Base-by-base conservation (phyloP, 2,329 filamentous ascomycete species). In the Grosmannia serpens region DNA sequence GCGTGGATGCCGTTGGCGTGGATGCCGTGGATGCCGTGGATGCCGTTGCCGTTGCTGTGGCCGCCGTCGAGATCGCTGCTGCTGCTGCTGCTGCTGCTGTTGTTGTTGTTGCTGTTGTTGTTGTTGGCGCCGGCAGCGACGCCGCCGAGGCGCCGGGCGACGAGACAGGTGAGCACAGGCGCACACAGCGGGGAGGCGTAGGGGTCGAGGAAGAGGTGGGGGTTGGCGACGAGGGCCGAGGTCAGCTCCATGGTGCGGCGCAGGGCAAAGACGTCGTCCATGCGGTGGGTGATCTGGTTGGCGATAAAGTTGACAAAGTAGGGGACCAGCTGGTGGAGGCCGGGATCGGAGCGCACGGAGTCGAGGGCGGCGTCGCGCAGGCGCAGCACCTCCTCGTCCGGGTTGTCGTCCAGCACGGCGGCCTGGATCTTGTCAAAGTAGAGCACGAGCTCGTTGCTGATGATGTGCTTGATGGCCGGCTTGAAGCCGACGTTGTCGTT, bases 231-330 rank as follows among this genome's bases (percentile, higher is more conserved):
- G 55, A 99, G 77, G 2, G 92, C 89, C 55, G 88, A 83, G 1
- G 89, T 86, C 61, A 97, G 83, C 67, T 91, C 86, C 87, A 99
- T 92, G 83, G 95, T 94, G 70, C 95, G 90, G 24, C 85, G 86
- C 26, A 99, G 78, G 6, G 91, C 84, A 69, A 96, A 96, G 2
- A 91, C 81, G 70, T 95, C 89, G 73, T 95, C 91, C 63, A 96
- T 81, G 64, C 86, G 88, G 70, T 99, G 94, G 1, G 94, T 97
- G 55, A 99, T 90, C 72, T 96, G 94, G 70, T 96, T 92, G 24
- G 91, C 87, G 66, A 97, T 88, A 71, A 96, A 97, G 70, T 95
- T 91, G 60, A 96, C 87, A 67, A 97, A 96, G 73, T 99, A 99
- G 0, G 94, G 94, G 31, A 96, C 85, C 11, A 99, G 83, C 72